Percentiles rank a stretch among this genome's conserved stretches.
Evolutionary conservation across 176 grass and related monocot species (phyloP).

Genomic region (Melocanna baccifera): DNA sequence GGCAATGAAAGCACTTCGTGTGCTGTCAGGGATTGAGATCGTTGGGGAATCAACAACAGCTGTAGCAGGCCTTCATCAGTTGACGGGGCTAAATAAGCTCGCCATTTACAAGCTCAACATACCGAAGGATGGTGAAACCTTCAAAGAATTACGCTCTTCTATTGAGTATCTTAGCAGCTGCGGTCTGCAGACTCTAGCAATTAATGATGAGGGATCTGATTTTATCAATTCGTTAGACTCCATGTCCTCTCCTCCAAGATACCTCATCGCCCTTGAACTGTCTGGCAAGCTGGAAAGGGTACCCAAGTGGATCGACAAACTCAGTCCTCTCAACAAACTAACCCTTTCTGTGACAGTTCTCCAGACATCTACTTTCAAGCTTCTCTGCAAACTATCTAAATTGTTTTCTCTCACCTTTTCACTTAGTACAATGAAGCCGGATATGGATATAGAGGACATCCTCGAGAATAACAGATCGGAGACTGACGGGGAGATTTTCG

Average conservation of each 20-base stretch:
- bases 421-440: too few species aligned
- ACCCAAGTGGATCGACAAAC: not conserved
- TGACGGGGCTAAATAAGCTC: conserved; percentile 1
- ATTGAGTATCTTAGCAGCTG: conserved; percentile 32
- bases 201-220: not conserved
- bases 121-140: not conserved
- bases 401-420: not conserved
- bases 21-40: conserved; percentile 19
- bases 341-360: conserved; percentile 25
- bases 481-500: too few species aligned
- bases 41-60: not conserved
- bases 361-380: not conserved
- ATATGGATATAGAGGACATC: too few species aligned
- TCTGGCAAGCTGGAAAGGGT: not conserved
- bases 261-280: not conserved
- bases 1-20: not conserved
- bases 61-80: not conserved
- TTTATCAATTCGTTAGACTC: conserved; percentile 9
- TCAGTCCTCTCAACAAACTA: not conserved
- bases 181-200: not conserved
- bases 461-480: too few species aligned
- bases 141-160: not conserved
- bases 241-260: conserved; percentile 4
- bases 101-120: not conserved
- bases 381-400: rapidly evolving